Evolutionary conservation across 352 stramenopile species (phyloP).

Genomic region (Globisporangium takayamanum): DNA sequence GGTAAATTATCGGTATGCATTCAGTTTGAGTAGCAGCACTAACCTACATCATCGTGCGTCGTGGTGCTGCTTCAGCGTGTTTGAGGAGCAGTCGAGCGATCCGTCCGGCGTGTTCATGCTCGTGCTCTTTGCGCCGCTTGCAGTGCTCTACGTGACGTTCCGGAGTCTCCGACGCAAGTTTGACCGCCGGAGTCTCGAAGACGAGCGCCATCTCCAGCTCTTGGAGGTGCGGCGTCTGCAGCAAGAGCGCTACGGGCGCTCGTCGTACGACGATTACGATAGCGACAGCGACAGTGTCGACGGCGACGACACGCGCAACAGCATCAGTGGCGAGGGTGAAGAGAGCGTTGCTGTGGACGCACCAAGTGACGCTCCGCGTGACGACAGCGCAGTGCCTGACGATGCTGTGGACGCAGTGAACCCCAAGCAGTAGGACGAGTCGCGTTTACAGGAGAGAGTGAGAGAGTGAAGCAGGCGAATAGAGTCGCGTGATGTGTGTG

Average conservation of each 20-base stretch:
- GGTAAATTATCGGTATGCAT: too few relatives aligned
- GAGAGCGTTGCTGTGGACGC: slow-evolving; percentile 16
- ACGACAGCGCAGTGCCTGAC: not conserved
- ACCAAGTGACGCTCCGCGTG: not conserved
- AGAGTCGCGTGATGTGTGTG: not conserved
- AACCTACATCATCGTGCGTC: not conserved
- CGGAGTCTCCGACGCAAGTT: slow-evolving; percentile 41
- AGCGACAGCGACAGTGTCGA: slow-evolving; percentile 31
- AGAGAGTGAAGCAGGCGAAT: not conserved
- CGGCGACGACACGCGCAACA: not conserved
- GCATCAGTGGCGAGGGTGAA: slow-evolving; percentile 30
- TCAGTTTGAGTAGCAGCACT: not conserved
- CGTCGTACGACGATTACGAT: slow-evolving; percentile 38
- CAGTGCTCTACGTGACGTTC: slow-evolving; percentile 43
- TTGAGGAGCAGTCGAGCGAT: slow-evolving; percentile 65
- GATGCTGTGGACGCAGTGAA: not conserved
- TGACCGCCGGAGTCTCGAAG: slow-evolving; percentile 20
- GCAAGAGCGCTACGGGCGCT: slow-evolving; percentile 58
- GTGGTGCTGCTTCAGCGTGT: slow-evolving; percentile 21
- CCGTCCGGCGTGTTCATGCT: slow-evolving; percentile 63
- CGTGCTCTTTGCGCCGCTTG: slow-evolving; percentile 48
- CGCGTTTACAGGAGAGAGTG: not conserved
- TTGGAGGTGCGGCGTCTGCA: slow-evolving; percentile 64
- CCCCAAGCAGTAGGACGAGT: not conserved
- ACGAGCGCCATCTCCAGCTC: slow-evolving; percentile 51